A percentile compares a stretch with the other conserved stretches of the same genome.
phyloP scores from a whole-genome alignment of 2,329 filamentous ascomycete genomes.

The Lachnum nothofagi region DNA sequence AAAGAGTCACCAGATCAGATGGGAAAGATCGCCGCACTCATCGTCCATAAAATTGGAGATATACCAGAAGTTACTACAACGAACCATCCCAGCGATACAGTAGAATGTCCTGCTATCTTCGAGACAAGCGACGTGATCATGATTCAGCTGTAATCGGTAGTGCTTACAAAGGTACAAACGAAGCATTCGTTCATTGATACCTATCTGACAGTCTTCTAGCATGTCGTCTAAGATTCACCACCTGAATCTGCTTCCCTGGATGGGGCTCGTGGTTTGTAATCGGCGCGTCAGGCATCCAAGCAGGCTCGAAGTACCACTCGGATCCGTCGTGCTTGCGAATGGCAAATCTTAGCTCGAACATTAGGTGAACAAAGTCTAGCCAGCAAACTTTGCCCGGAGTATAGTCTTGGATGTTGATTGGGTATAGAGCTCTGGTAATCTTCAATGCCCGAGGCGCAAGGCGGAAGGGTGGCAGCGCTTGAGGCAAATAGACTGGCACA shows the following conservation, averaged over 20 bases:
- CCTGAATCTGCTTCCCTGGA: not conserved
- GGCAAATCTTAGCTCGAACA: conserved; percentile 1
- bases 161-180: not conserved
- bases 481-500: not conserved
- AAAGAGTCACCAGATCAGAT: too few relatives aligned
- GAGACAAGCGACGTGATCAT: too few relatives aligned
- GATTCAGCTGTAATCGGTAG: too few relatives aligned
- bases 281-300: not conserved
- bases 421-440: not conserved
- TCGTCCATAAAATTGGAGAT: too few relatives aligned
- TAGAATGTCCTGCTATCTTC: too few relatives aligned
- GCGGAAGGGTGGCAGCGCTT: not conserved
- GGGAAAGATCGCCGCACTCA: too few relatives aligned
- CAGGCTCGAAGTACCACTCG: not conserved
- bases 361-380: conserved; percentile 1
- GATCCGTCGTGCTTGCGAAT: not conserved
- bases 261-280: conserved; percentile 1
- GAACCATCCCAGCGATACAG: too few relatives aligned
- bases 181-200: not conserved
- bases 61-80: too few relatives aligned
- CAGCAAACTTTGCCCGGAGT: not conserved
- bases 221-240: not conserved
- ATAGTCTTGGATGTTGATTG: conserved; percentile 23
- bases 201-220: not conserved
- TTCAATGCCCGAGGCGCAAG: not conserved